phyloP scores from a whole-genome alignment of 441 rosid species.

The Caryocar brasiliense region DNA sequence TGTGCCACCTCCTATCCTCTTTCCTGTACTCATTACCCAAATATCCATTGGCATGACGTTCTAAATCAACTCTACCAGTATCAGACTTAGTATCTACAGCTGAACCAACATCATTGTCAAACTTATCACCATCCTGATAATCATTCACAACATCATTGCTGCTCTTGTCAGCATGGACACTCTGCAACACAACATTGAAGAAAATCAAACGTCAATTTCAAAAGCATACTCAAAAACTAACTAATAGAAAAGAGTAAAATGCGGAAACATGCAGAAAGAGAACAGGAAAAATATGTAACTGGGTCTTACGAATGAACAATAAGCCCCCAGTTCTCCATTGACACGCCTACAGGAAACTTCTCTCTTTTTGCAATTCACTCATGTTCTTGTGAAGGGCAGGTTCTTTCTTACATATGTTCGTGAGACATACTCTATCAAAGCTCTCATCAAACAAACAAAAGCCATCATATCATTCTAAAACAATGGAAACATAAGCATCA shows the following conservation, averaged over 20 bases:
- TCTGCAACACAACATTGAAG: constrained; percentile 27
- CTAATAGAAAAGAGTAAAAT: background rate
- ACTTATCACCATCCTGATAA: constrained; percentile 1
- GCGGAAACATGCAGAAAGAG: constrained; percentile 11
- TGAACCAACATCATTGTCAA: constrained; percentile 5
- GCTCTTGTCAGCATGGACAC: constrained; percentile 7
- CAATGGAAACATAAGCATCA: constrained; percentile 10
- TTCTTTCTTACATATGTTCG: constrained; percentile 49
- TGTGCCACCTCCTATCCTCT: constrained; percentile 11
- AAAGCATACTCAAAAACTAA: background rate
- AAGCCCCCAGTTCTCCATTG: constrained; percentile 70
- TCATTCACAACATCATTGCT: constrained; percentile 1
- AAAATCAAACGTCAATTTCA: constrained; percentile 9
- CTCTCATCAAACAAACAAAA: constrained; percentile 44
- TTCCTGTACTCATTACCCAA: constrained; percentile 12
- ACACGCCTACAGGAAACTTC: constrained; percentile 50
- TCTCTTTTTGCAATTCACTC: constrained; percentile 51
- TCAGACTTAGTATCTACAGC: constrained; percentile 11
- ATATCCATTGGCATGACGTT: constrained; percentile 24
- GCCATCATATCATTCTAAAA: constrained; percentile 18
- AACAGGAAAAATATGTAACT: constrained; percentile 25
- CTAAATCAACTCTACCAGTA: constrained; percentile 11
- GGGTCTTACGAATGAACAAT: constrained; percentile 79
- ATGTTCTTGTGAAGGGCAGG: constrained; percentile 31
- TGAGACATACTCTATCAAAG: constrained; percentile 43